Evolutionary conservation across 225 moss, liverwort and hornwort species (phyloP), one percentile per base, ranked within the genome.

Genomic region (Lunularia cruciata): DNA sequence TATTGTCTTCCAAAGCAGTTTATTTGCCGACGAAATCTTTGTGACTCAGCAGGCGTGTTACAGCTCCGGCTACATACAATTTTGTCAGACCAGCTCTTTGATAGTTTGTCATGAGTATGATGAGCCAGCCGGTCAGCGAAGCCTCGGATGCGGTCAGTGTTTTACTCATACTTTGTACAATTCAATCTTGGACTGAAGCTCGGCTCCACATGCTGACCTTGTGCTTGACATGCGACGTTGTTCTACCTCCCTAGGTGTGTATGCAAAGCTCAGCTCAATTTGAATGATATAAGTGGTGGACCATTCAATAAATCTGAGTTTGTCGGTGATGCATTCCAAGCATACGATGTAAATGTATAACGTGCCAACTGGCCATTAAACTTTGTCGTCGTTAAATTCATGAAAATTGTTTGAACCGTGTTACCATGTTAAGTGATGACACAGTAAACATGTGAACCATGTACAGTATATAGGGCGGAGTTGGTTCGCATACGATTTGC

Each of bases 21-120:
- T 64, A 37, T 18, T 28, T 45, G 30, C 3, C 47, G 15, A 58
- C 59, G 16, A 51, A 26, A 52, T 67, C 28, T 35, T 20, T 58
- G 51, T 27, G 56, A 65, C 40, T 40, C 40, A 6, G 32, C 33
- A 26, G 65, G 11, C 45, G 42, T 34, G 58, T 33, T 39, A 7
- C 32, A 28, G 58, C 59, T 53, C 60, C 66, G 33, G 35, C 37
- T 58, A 56, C 54, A 65, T 58, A 39, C 65, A 77, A 59, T 72
- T 77, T 72, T 67, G 72, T 25, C 60, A 32, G 20, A 47, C 14
- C 18, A 72, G 34, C 45, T 31, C 32, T 31, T 30, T 28, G 45
- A 46, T 28, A 30, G 43, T 31, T 56, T 56, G 27, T n/a, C 2
- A 16, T 46, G 63, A 26, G 43, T 42, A 25, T 42, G 63, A 19